phyloP scores from a whole-genome alignment of 2,329 filamentous ascomycete genomes.

The Xylariaceae sp. region DNA sequence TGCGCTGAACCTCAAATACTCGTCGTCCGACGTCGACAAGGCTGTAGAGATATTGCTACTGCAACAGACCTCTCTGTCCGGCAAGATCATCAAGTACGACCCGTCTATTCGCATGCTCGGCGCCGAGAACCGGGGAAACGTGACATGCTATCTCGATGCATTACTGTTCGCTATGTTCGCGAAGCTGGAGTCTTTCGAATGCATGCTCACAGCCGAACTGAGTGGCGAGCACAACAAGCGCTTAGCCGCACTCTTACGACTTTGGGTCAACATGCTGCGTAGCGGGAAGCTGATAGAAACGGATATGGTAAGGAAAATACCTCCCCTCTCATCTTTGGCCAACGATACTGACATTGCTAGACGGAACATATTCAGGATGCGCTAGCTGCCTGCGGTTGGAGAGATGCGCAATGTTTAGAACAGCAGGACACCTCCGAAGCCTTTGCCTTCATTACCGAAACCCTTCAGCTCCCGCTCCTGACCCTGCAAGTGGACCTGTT shows the following conservation, averaged over 20 bases:
- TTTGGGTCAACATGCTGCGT: conserved; percentile 91
- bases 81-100: conserved; percentile 68
- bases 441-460: conserved; percentile 90
- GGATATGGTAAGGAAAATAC: conserved; percentile 58
- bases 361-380: conserved; percentile 77
- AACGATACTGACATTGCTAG: conserved; percentile 35
- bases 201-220: conserved; percentile 76
- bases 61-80: conserved; percentile 73
- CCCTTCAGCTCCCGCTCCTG: conserved; percentile 76
- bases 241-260: conserved; percentile 67
- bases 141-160: conserved; percentile 93
- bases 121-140: conserved; percentile 74
- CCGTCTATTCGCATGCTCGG: conserved; percentile 67
- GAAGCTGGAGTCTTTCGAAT: conserved; percentile 82
- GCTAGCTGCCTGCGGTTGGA: conserved; percentile 80
- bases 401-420: conserved; percentile 64
- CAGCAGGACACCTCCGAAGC: conserved; percentile 96
- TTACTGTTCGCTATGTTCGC: conserved; percentile 95
- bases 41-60: conserved; percentile 71
- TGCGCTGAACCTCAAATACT: conserved; percentile 53
- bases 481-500: conserved; percentile 92
- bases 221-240: conserved; percentile 63
- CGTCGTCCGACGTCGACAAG: conserved; percentile 62
- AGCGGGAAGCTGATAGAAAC: conserved; percentile 76
- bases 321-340: background rate